Evolutionary conservation across 1,284 basidiomycete genomes (phyloP), one percentile per base, ranked within the genome.

Genomic region (Pascua sp.): DNA sequence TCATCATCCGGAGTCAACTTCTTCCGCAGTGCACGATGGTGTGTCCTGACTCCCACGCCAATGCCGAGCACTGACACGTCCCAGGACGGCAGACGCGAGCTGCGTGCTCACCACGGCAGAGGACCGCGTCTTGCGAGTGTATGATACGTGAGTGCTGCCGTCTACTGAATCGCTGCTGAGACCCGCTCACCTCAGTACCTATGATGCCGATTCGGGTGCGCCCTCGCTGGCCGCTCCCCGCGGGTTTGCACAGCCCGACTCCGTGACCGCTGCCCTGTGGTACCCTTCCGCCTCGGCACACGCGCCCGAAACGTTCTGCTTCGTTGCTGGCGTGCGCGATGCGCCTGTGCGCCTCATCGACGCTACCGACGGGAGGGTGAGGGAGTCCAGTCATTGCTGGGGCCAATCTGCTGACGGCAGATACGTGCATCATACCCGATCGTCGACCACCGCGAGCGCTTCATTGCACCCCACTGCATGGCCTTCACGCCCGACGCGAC

Each of bases 371-470:
- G 90, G 91, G 39, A 79, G 87, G 70, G 91, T 91, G 66, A 59
- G 84, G 74, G 18, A 2, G 1, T 2, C 7, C 24, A 10, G 8
- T 2, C 24, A n/a, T 32, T 32, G 24, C 24, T 7, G 7, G 7
- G 4, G 24, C 24, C 24, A 32, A 7, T 2, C 11, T 11, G n/a
- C 51, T 56, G 49, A 49, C 61, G 13, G 3, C 58, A 92, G 90
- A 80, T 89, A 12, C 83, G 92, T n/a, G 92, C 91, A 0, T 91
- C 89, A 1, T 96, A 97, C 72, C 83, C 81, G 42, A 94, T 96
- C 42, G 82, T 96, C 15, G 91, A 96, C 72, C 92, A 97, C 66
- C 81, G 87, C 15, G 93, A 96, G 75, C 83, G 91, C 39, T 85
- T 90, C 59, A 80, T 95, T 48, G 90, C 90, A 0, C 91, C 93